These are phyloP conservation scores for Ichthyophthirius multifiliis DNA, from an alignment of 169 alveolate genomes.

Conservation along the genomic window DNA sequence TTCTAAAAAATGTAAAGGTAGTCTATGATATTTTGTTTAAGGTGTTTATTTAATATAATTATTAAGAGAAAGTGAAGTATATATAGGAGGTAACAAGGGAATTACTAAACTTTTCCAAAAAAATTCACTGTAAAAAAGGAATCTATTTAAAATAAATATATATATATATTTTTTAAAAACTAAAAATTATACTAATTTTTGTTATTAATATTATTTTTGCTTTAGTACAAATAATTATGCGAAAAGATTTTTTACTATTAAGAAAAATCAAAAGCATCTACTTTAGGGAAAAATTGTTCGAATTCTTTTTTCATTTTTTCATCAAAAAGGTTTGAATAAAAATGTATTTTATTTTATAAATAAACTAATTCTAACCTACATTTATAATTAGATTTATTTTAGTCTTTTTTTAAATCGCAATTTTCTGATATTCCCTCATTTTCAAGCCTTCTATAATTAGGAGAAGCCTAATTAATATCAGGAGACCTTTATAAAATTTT, in stretches of 20 bases:
- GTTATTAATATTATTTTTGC: too few relatives aligned
- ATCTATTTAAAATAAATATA: background rate
- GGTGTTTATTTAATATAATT: background rate
- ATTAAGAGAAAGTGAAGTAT: background rate
- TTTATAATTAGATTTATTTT: background rate
- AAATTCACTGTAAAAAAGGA: background rate
- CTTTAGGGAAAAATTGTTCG: background rate
- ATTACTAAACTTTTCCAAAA: slow-evolving; percentile 1
- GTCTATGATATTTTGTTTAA: background rate
- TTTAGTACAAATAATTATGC: too few relatives aligned
- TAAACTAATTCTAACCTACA: background rate
- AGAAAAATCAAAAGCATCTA: background rate
- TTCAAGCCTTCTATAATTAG: too few relatives aligned
- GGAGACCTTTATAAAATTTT: too few relatives aligned
- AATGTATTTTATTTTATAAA: background rate
- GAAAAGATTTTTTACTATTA: background rate
- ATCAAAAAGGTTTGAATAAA: background rate
- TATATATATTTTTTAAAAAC: background rate
- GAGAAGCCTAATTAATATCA: too few relatives aligned
- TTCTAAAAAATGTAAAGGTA: background rate
- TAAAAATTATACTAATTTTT: background rate
- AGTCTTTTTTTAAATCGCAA: background rate
- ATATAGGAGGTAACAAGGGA: background rate
- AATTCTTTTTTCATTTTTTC: background rate
- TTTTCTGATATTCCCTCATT: background rate